Evolutionary conservation across 768 basidiomycete genomes (phyloP).

Genomic region (Calocera cornea): DNA sequence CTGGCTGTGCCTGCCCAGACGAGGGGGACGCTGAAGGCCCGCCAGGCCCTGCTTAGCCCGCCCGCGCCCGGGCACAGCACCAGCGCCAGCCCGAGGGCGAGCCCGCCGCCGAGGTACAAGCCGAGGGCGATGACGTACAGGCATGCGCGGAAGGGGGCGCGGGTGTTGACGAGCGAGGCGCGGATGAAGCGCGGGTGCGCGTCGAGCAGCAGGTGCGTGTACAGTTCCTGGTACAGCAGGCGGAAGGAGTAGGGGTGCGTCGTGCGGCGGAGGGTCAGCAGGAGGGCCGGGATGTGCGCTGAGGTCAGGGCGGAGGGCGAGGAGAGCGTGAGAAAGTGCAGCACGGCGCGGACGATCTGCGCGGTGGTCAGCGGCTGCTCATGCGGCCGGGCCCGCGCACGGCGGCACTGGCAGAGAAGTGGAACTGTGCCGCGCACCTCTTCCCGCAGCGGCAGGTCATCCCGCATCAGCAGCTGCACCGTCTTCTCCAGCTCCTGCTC

Average conservation of each 20-base stretch:
- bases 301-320: neutral
- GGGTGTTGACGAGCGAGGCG: neutral
- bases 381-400: too few species aligned
- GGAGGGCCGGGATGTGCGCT: neutral
- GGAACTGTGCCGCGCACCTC: neutral
- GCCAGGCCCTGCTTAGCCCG: neutral
- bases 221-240: neutral
- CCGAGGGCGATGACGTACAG: neutral
- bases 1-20: neutral
- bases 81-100: neutral
- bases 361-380: neutral
- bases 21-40: neutral
- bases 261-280: neutral
- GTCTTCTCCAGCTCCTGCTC: neutral
- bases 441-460: neutral
- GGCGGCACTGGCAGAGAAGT: neutral
- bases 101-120: neutral
- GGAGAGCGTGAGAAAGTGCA: neutral
- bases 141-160: neutral
- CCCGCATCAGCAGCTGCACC: neutral
- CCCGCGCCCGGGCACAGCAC: neutral
- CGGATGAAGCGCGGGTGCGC: neutral
- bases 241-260: neutral
- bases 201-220: neutral
- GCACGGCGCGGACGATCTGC: neutral